Conservation (phyloP, 2,329 filamentous ascomycete species). For the Aspergillus vadensis region DNA sequence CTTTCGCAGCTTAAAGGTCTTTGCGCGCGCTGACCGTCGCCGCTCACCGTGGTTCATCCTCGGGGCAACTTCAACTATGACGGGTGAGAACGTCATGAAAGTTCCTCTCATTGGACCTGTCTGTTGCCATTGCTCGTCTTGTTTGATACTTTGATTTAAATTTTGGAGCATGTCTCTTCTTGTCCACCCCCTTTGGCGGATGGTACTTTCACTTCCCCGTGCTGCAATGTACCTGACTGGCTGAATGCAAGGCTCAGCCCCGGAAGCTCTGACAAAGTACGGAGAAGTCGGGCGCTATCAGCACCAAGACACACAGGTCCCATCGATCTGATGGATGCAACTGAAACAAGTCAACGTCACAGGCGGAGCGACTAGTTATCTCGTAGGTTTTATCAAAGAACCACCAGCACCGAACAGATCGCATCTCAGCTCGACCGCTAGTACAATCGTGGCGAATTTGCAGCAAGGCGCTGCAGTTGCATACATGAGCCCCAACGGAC, state of each 20-base stretch:
- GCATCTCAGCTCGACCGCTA: constrained; percentile 7
- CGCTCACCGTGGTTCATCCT: constrained; percentile 8
- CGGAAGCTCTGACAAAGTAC: background rate
- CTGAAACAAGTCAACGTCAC: constrained; percentile 9
- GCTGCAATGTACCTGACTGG: background rate
- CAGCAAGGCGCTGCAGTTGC: constrained; percentile 10
- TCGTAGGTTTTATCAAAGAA: constrained; percentile 2
- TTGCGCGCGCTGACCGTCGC: constrained; percentile 6
- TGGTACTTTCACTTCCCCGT: background rate
- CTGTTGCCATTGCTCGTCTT: constrained; percentile 1
- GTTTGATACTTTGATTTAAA: background rate
- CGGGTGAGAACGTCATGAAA: constrained; percentile 21
- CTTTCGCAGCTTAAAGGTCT: constrained; percentile 1
- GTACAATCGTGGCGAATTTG: constrained; percentile 12
- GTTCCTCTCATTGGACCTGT: constrained; percentile 11
- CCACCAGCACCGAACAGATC: constrained; percentile 6
- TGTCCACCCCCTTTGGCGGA: background rate
- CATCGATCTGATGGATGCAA: constrained; percentile 4
- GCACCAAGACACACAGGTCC: background rate
- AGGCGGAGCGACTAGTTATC: constrained; percentile 1
- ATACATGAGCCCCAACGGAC: constrained; percentile 12
- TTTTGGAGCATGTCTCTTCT: background rate
- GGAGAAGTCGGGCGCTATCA: background rate
- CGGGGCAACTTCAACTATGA: constrained; percentile 12
- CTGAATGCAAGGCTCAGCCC: constrained; percentile 1